Conservation (phyloP, 352 stramenopile genomes). For the Sclerospora graminicola region DNA sequence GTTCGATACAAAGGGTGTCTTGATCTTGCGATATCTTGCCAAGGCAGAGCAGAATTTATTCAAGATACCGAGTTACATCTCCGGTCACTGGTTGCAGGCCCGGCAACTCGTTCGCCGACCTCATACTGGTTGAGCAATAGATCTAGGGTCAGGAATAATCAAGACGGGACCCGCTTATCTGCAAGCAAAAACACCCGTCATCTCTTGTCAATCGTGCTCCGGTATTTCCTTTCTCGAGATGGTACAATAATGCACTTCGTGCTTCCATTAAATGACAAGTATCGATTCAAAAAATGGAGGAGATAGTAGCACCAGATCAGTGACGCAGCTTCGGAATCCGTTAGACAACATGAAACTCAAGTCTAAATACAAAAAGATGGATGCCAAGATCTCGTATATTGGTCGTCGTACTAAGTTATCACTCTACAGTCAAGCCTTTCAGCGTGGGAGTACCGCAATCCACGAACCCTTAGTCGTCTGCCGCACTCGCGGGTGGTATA, state of each 20-base stretch:
- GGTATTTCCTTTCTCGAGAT: conserved; percentile 22
- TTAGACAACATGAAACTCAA: conserved; percentile 71
- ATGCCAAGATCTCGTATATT: conserved; percentile 53
- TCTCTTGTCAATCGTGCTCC: conserved; percentile 36
- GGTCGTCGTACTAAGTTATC: conserved; percentile 42
- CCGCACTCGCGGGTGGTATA: conserved; percentile 49
- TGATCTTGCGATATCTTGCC: too few relatives aligned
- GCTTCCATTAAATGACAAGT: conserved; percentile 17
- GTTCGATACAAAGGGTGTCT: too few relatives aligned
- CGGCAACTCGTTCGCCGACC: too few relatives aligned
- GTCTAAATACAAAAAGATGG: conserved; percentile 48
- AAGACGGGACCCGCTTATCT: conserved; percentile 11
- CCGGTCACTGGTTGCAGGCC: too few relatives aligned
- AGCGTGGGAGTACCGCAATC: conserved; percentile 40
- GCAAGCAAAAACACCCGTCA: conserved; percentile 41
- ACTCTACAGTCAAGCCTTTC: conserved; percentile 43
- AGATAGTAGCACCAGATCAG: conserved; percentile 54
- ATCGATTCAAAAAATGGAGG: conserved; percentile 22
- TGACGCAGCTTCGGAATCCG: conserved; percentile 67
- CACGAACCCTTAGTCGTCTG: conserved; percentile 40
- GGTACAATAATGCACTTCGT: conserved; percentile 16
- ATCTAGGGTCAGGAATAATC: too few relatives aligned
- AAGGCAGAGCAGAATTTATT: too few relatives aligned
- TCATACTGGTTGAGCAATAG: conserved; percentile 9
- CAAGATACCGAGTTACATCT: too few relatives aligned